Conservation (phyloP, 805 yeast species). For the Barnettozyma salicaria region DNA sequence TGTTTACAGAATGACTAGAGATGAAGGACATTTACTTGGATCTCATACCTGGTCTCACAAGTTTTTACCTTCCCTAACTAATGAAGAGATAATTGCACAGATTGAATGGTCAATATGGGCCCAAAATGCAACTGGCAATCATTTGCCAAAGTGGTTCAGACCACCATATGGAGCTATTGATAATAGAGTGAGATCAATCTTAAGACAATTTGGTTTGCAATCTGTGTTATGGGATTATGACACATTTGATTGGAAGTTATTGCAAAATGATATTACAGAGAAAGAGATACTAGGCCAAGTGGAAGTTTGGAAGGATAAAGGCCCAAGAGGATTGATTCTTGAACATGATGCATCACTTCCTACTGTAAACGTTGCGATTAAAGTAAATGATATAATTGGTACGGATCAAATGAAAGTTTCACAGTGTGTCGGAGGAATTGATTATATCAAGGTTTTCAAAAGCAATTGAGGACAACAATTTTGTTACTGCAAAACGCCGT, state of each 20-base stretch:
- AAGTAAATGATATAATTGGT: constrained; percentile 51
- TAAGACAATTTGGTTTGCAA: constrained; percentile 80
- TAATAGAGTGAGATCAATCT: constrained; percentile 72
- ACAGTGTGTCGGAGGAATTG: constrained; percentile 35
- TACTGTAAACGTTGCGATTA: constrained; percentile 66
- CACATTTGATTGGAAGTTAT: constrained; percentile 83
- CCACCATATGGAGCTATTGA: constrained; percentile 97
- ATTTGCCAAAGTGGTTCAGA: constrained; percentile 86
- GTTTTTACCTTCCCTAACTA: constrained; percentile 68
- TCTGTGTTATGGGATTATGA: constrained; percentile 90
- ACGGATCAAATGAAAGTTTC: constrained; percentile 68
- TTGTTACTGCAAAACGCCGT: too few species aligned
- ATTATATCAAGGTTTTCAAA: constrained; percentile 19
- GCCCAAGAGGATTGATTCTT: constrained; percentile 56
- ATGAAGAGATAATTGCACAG: constrained; percentile 83
- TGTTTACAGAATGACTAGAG: constrained; percentile 49
- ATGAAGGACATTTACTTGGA: constrained; percentile 72
- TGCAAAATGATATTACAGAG: constrained; percentile 45
- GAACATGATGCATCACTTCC: constrained; percentile 75
- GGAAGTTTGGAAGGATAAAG: constrained; percentile 39
- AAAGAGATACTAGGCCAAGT: constrained; percentile 52
- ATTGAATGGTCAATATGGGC: constrained; percentile 97
- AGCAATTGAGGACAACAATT: too few species aligned
- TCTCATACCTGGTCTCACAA: constrained; percentile 93
- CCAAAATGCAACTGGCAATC: constrained; percentile 87